A percentile compares a stretch with the other conserved stretches of the same genome.
Evolutionary conservation across 306 rosid species (phyloP).

Genomic region (Cicer judaicum): DNA sequence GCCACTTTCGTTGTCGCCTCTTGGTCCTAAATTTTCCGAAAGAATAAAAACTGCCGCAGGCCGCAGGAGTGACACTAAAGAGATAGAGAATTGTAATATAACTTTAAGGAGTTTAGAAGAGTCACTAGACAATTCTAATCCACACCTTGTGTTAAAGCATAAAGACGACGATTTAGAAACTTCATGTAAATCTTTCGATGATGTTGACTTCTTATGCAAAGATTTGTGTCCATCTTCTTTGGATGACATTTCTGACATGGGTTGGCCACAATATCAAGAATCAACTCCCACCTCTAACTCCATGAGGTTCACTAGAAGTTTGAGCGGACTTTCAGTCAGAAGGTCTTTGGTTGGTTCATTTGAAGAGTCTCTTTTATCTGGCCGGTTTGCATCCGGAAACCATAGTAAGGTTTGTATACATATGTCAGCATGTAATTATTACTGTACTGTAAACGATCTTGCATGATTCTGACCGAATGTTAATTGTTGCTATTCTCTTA

Average conservation of each 20-base stretch:
- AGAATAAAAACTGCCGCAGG: slow-evolving; percentile 57
- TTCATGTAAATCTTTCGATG: slow-evolving; percentile 65
- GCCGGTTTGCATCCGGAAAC: slow-evolving; percentile 80
- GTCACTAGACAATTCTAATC: slow-evolving; percentile 53
- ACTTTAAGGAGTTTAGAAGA: slow-evolving; percentile 48
- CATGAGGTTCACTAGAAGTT: slow-evolving; percentile 69
- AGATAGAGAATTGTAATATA: slow-evolving; percentile 53
- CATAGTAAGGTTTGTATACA: slow-evolving; percentile 67
- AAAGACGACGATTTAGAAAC: slow-evolving; percentile 55
- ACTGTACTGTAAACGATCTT: slow-evolving; percentile 20
- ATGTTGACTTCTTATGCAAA: slow-evolving; percentile 56
- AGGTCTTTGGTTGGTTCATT: slow-evolving; percentile 98
- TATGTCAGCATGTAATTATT: slow-evolving; percentile 27
- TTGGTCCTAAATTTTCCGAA: slow-evolving; percentile 86
- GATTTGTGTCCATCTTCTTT: slow-evolving; percentile 74
- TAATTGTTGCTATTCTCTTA: slow-evolving; percentile 39
- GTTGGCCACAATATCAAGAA: slow-evolving; percentile 58
- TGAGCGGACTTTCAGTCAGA: slow-evolving; percentile 81
- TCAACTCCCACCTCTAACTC: slow-evolving; percentile 55
- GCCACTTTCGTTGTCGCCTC: slow-evolving; percentile 83
- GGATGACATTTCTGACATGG: slow-evolving; percentile 52
- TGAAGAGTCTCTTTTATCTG: slow-evolving; percentile 96
- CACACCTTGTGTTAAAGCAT: slow-evolving; percentile 43
- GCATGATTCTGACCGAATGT: slow-evolving; percentile 31
- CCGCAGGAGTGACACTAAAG: slow-evolving; percentile 48